A percentile compares a stretch with the other conserved stretches of the same genome.
These are phyloP conservation scores for Saccharomyces cerevisiae DNA, from an alignment of 805 yeast species.

Conservation along the genomic window DNA sequence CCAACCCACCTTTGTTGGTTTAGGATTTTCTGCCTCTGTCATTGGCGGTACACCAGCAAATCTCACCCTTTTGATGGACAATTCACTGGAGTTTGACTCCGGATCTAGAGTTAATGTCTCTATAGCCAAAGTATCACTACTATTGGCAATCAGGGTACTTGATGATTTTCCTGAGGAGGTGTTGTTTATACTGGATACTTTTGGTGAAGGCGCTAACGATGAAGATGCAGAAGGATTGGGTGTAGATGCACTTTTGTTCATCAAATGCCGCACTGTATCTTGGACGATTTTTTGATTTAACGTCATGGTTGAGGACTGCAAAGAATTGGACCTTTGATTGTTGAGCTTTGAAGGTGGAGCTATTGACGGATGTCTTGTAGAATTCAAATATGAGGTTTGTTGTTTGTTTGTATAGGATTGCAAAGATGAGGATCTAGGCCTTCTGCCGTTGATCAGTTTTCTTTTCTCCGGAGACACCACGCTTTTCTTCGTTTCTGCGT, in stretches of 20 bases:
- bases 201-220: not conserved
- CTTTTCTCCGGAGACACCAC: slow-evolving; percentile 1
- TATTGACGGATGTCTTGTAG: not conserved
- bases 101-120: not conserved
- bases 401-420: slow-evolving; percentile 16
- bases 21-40: slow-evolving; percentile 23
- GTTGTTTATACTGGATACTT: not conserved
- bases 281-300: slow-evolving; percentile 25
- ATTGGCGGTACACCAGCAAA: slow-evolving; percentile 32
- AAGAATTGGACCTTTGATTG: slow-evolving; percentile 25
- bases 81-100: not conserved
- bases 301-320: slow-evolving; percentile 20
- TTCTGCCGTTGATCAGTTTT: slow-evolving; percentile 5
- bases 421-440: slow-evolving; percentile 29
- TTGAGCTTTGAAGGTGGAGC: not conserved
- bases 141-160: not conserved
- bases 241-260: slow-evolving; percentile 1
- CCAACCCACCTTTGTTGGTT: slow-evolving; percentile 31
- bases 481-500: not conserved
- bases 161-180: not conserved
- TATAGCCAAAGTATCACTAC: not conserved
- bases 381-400: not conserved
- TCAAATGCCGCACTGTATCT: slow-evolving; percentile 13
- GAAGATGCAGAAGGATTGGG: not conserved
- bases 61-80: slow-evolving; percentile 25